Conservation (phyloP, 257 asterid species). For the Solanum pinnatisectum region DNA sequence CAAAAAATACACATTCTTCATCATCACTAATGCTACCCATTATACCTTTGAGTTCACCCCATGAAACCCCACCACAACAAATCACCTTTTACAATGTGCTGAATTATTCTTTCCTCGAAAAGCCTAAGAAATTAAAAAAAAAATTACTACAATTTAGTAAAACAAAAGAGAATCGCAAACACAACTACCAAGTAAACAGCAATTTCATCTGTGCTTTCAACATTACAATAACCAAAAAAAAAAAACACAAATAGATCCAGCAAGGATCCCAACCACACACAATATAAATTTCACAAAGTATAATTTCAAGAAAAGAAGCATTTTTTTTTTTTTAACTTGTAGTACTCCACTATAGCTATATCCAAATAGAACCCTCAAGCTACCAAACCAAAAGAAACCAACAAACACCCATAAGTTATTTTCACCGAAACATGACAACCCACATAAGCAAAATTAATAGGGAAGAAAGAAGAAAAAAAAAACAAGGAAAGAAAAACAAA, state of each 20-base stretch:
- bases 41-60: slow-evolving; percentile 51
- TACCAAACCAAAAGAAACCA: neutral
- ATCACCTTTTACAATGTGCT: slow-evolving; percentile 44
- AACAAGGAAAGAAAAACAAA: neutral
- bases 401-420: neutral
- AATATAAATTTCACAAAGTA: slow-evolving; percentile 6
- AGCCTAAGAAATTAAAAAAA: slow-evolving; percentile 22
- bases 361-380: neutral
- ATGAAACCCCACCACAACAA: slow-evolving; percentile 42
- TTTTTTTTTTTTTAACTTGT: neutral
- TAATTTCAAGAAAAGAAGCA: slow-evolving; percentile 9
- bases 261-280: slow-evolving; percentile 65
- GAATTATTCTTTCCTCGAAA: slow-evolving; percentile 25
- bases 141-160: neutral
- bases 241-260: slow-evolving; percentile 41
- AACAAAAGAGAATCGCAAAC: slow-evolving; percentile 26
- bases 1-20: slow-evolving; percentile 50
- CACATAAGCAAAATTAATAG: neutral
- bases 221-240: slow-evolving; percentile 8
- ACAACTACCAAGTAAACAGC: slow-evolving; percentile 35
- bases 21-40: slow-evolving; percentile 56
- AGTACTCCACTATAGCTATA: neutral
- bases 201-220: slow-evolving; percentile 7
- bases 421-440: neutral
- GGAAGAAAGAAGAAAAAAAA: neutral